Evolutionary conservation across 208 protist genomes (phyloP).

Genomic region (Trypanosoma scelopori): DNA sequence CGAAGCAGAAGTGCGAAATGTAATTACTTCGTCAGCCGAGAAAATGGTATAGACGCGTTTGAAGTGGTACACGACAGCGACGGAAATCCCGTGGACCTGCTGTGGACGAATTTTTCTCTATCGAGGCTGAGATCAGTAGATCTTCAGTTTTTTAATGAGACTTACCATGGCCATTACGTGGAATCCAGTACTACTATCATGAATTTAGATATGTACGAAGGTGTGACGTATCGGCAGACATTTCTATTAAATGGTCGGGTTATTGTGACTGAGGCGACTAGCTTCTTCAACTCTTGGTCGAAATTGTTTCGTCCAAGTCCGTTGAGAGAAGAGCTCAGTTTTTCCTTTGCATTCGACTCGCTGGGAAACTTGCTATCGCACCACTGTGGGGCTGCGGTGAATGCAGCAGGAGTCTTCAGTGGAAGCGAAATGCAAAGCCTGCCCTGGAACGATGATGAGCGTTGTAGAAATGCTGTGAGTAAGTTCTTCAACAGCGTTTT

Average conservation of each 20-base stretch:
- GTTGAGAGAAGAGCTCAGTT: no score
- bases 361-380: no score
- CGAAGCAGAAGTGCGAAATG: not conserved
- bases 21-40: not conserved
- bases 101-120: not conserved
- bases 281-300: constrained; percentile 7
- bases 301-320: no score
- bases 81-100: not conserved
- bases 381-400: no score
- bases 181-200: not conserved
- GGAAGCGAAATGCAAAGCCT: no score
- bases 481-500: no score
- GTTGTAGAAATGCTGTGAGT: no score
- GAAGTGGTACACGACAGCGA: not conserved
- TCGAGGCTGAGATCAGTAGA: no score
- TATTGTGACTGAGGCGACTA: constrained; percentile 19
- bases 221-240: not conserved
- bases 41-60: not conserved
- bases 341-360: no score
- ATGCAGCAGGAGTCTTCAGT: no score
- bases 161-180: not conserved
- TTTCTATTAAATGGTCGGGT: constrained; percentile 1
- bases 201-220: not conserved
- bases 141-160: no score
- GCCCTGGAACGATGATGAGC: no score